These are phyloP conservation scores for Curvularia eragrostidis DNA, from an alignment of 2,329 filamentous ascomycete species.

Conservation along the genomic window DNA sequence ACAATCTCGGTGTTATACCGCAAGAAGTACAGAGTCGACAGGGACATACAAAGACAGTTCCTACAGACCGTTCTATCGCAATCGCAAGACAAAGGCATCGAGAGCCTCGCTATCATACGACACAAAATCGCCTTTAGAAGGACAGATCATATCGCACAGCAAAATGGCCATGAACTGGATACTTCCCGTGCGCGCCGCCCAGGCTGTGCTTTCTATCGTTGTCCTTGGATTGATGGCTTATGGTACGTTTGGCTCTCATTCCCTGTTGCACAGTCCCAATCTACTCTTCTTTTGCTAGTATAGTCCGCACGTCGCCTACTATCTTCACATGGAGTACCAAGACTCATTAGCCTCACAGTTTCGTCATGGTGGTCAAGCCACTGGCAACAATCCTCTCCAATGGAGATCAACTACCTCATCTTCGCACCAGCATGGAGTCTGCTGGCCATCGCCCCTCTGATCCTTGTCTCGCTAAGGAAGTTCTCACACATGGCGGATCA, in stretches of 20 bases:
- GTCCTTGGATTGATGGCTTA: conserved; percentile 78
- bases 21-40: too few relatives aligned
- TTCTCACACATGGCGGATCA: conserved; percentile 48
- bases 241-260: conserved; percentile 54
- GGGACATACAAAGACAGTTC: neutral
- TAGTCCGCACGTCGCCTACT: neutral
- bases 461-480: conserved; percentile 67
- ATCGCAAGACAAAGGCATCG: neutral
- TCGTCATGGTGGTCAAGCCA: conserved; percentile 61
- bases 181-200: conserved; percentile 69
- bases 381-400: conserved; percentile 61
- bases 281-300: neutral
- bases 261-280: neutral
- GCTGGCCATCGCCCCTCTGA: conserved; percentile 72
- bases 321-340: neutral
- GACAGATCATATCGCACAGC: neutral
- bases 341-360: conserved; percentile 52
- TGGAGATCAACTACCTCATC: conserved; percentile 75
- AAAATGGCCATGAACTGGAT: conserved; percentile 63
- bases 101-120: neutral
- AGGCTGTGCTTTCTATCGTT: conserved; percentile 73
- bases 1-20: neutral
- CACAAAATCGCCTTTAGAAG: neutral
- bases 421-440: conserved; percentile 78
- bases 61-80: neutral